phyloP scores from a whole-genome alignment of 2,329 filamentous ascomycete species.

The Didymella sp. region DNA sequence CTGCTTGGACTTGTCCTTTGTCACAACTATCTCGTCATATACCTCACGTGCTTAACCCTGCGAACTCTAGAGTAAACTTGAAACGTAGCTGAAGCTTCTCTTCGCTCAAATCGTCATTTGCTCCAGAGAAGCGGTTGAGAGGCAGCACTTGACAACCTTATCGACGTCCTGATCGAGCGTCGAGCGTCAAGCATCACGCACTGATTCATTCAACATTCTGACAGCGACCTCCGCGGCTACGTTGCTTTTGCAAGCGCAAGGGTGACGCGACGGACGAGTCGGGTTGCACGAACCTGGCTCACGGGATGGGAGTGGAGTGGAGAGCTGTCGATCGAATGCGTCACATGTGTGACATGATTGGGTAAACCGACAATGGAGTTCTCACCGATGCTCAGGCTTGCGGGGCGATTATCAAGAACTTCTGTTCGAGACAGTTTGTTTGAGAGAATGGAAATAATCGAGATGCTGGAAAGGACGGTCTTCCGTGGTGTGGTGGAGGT shows the following conservation, averaged over 20 bases:
- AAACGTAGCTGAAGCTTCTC: conserved; percentile 5
- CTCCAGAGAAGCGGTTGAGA: background rate
- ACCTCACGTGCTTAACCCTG: background rate
- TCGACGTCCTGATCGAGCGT: background rate
- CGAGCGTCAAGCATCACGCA: background rate
- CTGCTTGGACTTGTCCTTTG: background rate
- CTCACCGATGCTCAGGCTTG: background rate
- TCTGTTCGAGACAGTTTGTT: background rate
- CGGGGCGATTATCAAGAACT: conserved; percentile 4
- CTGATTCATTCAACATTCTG: background rate
- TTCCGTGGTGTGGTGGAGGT: background rate
- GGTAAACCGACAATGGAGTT: background rate
- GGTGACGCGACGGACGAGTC: conserved; percentile 6
- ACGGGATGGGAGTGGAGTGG: background rate
- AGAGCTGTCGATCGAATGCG: conserved; percentile 8
- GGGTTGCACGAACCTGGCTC: background rate
- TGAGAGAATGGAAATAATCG: background rate
- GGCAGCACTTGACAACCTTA: conserved; percentile 3
- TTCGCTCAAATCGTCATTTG: conserved; percentile 4
- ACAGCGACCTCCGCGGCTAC: background rate
- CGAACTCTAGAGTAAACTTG: conserved; percentile 4
- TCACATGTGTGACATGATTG: conserved; percentile 7
- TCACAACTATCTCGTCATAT: conserved; percentile 2
- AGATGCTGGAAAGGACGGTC: background rate
- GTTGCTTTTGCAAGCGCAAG: conserved; percentile 4